Percentiles rank a stretch among this genome's conserved stretches.
Evolutionary conservation across 2,329 filamentous ascomycete genomes (phyloP).

Genomic region (Tolypocladium tropicale): DNA sequence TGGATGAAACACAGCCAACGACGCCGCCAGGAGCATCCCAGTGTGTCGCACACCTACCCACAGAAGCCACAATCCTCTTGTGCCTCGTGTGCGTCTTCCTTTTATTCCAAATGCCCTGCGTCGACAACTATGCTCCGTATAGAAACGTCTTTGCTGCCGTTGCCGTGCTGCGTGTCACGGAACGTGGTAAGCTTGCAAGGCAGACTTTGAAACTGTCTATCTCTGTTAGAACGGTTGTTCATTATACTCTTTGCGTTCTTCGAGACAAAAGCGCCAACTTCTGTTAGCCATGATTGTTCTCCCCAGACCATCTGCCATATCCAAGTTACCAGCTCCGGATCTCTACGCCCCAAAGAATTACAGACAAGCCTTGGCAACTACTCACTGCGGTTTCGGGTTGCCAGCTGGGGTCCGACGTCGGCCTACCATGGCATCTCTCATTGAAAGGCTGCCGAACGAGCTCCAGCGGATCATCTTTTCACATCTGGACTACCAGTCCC

Average conservation of each 20-base stretch:
- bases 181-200: neutral
- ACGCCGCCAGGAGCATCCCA: conserved; percentile 11
- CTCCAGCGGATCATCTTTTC: conserved; percentile 22
- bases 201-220: neutral
- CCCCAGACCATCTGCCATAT: conserved; percentile 10
- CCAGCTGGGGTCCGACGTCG: neutral
- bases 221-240: neutral
- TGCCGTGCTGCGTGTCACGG: neutral
- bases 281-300: conserved; percentile 18
- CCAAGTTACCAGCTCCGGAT: conserved; percentile 9
- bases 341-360: neutral
- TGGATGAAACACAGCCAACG: conserved; percentile 21
- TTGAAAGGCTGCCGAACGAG: conserved; percentile 24
- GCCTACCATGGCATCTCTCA: conserved; percentile 10
- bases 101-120: conserved; percentile 10
- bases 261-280: neutral
- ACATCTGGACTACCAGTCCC: conserved; percentile 28
- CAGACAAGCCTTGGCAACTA: neutral
- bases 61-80: conserved; percentile 8
- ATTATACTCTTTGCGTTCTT: neutral
- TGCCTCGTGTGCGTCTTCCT: conserved; percentile 5
- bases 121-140: neutral
- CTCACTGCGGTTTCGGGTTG: neutral
- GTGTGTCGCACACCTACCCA: conserved; percentile 8
- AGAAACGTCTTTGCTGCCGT: neutral